These are phyloP conservation scores for Acanthamoeba healyi DNA, from an alignment of 208 protist species.

Conservation along the genomic window DNA sequence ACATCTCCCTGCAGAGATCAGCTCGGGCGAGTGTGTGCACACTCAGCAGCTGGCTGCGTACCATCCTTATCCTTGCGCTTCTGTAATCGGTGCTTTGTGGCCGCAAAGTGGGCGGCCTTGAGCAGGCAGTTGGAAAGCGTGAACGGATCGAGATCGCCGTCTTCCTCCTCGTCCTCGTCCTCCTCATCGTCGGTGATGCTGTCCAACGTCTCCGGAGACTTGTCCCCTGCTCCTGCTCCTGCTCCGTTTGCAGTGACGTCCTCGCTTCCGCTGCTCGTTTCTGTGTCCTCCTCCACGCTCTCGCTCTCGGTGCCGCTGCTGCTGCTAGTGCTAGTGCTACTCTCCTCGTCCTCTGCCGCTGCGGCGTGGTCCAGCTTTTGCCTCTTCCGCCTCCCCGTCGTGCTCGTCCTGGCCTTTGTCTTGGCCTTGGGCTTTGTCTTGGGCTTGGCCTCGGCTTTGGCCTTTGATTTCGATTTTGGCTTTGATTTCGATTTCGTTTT, in stretches of 20 bases:
- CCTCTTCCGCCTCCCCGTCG: neutral
- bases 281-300: neutral
- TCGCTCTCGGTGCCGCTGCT: neutral
- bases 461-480: neutral
- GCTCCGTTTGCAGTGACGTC: neutral
- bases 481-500: neutral
- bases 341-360: too few species aligned
- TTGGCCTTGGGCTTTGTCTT: neutral
- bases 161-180: conserved; percentile 12
- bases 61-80: conserved; percentile 41
- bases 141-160: conserved; percentile 30
- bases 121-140: conserved; percentile 62
- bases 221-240: neutral
- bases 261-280: neutral
- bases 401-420: neutral
- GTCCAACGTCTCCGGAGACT: neutral
- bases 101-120: conserved; percentile 74
- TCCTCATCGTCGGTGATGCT: conserved; percentile 13
- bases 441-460: neutral
- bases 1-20: neutral
- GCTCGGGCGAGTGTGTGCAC: too few species aligned
- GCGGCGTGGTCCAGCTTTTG: neutral
- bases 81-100: conserved; percentile 74
- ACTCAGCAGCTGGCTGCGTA: too few species aligned
- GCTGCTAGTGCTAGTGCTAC: neutral